Evolutionary conservation across 371 early-diverging fungal genomes (phyloP).

Genomic region (Rhizomucor pusillus): DNA sequence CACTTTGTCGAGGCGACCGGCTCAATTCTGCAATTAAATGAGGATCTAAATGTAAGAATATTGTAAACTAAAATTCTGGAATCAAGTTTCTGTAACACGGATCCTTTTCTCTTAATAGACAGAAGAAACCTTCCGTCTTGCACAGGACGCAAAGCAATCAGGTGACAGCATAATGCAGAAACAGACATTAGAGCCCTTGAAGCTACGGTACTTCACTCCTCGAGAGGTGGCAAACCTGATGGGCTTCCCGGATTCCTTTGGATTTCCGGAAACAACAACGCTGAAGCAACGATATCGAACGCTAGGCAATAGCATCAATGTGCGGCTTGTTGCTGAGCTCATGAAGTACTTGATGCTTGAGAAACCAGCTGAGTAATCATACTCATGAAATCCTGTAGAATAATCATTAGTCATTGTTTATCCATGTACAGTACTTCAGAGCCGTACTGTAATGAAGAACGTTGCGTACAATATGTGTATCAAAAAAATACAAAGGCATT

Average conservation of each 20-base stretch:
- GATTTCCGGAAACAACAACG: constrained; percentile 52
- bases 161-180: constrained; percentile 28
- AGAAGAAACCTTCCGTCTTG: constrained; percentile 18
- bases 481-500: too few relatives aligned
- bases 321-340: constrained; percentile 57
- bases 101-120: constrained; percentile 24
- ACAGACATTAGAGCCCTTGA: constrained; percentile 30
- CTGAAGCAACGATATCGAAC: constrained; percentile 65
- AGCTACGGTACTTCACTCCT: constrained; percentile 77
- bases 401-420: too few relatives aligned
- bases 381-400: too few relatives aligned
- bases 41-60: constrained; percentile 46
- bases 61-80: too few relatives aligned
- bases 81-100: neutral
- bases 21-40: constrained; percentile 62
- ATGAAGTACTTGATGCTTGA: constrained; percentile 80
- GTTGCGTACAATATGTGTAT: too few relatives aligned
- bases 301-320: constrained; percentile 70
- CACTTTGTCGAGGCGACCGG: constrained; percentile 79
- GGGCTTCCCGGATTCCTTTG: constrained; percentile 68
- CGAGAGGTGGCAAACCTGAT: constrained; percentile 76
- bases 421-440: too few relatives aligned
- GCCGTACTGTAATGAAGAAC: too few relatives aligned
- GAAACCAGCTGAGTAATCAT: too few relatives aligned
- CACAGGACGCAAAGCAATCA: constrained; percentile 16